Evolutionary conservation across 805 yeast species (phyloP), one percentile per base, ranked within the genome.

Genomic region (Candida odintsovae): DNA sequence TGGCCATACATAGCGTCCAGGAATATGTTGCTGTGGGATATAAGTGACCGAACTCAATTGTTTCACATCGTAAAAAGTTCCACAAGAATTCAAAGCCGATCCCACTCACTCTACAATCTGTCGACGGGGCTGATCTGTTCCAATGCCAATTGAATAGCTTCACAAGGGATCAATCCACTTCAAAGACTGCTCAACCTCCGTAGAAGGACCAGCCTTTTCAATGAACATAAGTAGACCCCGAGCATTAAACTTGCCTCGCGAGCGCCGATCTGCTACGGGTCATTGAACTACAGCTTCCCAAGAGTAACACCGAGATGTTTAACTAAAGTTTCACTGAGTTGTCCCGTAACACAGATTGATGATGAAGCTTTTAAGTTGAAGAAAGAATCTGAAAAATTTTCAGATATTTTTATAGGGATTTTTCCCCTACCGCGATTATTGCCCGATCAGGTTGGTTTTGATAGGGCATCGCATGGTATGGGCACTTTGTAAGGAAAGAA

Each of bases 1-100:
- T 75, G 86, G 81, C 84, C 86, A 80, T 86, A 76, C 96, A 95
- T 84, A 90, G 92, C 81, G 97, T 89, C 77, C 86, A 92, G 98
- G 98, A 92, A 92, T 92, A 92, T 92, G 95, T 92, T 80, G 97
- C 95, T 74, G 71, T 83, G 77, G 67, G 67, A 67, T 70, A 77
- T 71, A 68, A 64, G 63, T 69, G 71, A 84, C 42, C 59, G 55
- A 58, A 54, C 61, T 54, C 64, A 48, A 54, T 57, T 49, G 36
- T 46, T 35, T 23, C 40, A 25, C 31, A 41, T 45, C 43, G 42
- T 48, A 57, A 57, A 52, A 51, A 45, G 41, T 20, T 47, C 50
- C 41, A 43, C 57, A 73, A 71, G 83, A 79, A 74, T 77, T 80
- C 85, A 77, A 80, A 74, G 63, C 75, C 78, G 53, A 49, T 61